A percentile compares a stretch with the other conserved stretches of the same genome.
These are phyloP conservation scores for Solanum gandarillasii DNA, from an alignment of 257 asterid species.

Conservation along the genomic window DNA sequence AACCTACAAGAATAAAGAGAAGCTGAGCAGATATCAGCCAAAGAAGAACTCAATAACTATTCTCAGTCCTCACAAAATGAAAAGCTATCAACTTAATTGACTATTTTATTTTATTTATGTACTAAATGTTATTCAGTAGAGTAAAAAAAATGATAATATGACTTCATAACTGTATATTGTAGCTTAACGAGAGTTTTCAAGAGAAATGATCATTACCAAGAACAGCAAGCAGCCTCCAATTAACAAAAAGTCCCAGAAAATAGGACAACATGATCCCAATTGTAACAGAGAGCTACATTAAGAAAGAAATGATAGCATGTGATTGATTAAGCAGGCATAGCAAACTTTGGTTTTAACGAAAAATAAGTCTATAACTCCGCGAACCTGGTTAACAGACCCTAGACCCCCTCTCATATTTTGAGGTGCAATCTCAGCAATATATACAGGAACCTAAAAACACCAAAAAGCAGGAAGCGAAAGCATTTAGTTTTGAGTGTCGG, in stretches of 20 bases:
- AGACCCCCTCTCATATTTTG: slow-evolving; percentile 72
- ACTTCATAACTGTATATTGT: neutral
- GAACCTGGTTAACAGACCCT: slow-evolving; percentile 92
- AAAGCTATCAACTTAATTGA: neutral
- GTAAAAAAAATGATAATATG: neutral
- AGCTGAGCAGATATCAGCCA: neutral
- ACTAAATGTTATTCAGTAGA: neutral
- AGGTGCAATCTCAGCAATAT: slow-evolving; percentile 92
- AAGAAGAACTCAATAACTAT: neutral
- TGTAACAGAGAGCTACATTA: slow-evolving; percentile 75
- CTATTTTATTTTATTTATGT: neutral
- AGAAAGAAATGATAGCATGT: neutral
- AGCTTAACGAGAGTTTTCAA: neutral
- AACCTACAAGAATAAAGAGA: no score
- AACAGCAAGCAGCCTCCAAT: slow-evolving; percentile 90
- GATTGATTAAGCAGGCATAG: neutral
- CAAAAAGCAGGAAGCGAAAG: neutral
- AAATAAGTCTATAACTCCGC: neutral
- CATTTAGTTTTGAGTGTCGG: neutral
- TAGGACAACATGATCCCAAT: slow-evolving; percentile 83
- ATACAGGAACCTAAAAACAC: slow-evolving; percentile 71
- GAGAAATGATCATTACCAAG: slow-evolving; percentile 40
- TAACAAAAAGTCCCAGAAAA: slow-evolving; percentile 64
- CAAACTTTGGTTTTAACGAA: neutral
- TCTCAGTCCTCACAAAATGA: neutral